A percentile compares a stretch with the other conserved stretches of the same genome.
These are phyloP conservation scores for Botryotinia convoluta DNA, from an alignment of 2,329 filamentous ascomycete genomes.

Conservation along the genomic window DNA sequence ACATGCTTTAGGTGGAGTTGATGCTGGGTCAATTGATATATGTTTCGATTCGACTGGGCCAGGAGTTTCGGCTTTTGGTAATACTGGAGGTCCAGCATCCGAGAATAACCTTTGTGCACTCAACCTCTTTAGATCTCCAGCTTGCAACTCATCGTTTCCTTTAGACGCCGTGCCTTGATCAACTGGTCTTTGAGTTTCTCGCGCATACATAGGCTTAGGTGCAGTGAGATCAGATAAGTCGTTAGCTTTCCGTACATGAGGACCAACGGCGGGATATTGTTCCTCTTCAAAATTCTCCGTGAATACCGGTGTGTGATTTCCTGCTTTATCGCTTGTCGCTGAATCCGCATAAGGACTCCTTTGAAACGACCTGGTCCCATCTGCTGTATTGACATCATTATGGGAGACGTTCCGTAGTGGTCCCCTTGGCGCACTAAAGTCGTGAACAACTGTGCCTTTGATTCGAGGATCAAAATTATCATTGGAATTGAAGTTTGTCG, in stretches of 20 bases:
- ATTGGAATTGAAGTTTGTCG: conserved; percentile 33
- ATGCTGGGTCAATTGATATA: conserved; percentile 32
- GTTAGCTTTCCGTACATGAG: conserved; percentile 38
- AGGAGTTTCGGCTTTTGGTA: conserved; percentile 28
- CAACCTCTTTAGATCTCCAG: conserved; percentile 17
- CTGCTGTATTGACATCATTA: conserved; percentile 28
- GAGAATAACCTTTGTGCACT: conserved; percentile 27
- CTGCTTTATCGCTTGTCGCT: conserved; percentile 29
- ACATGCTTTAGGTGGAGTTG: conserved; percentile 30
- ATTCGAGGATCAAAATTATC: conserved; percentile 61
- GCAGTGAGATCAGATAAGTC: conserved; percentile 37
- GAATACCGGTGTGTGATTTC: conserved; percentile 53
- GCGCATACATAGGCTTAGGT: conserved; percentile 35
- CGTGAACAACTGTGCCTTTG: conserved; percentile 61
- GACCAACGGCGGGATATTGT: conserved; percentile 39
- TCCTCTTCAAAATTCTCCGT: conserved; percentile 54
- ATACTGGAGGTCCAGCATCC: conserved; percentile 31
- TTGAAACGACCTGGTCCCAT: conserved; percentile 25
- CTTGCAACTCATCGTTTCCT: conserved; percentile 30
- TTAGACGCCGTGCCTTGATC: conserved; percentile 26
- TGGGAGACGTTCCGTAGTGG: conserved; percentile 44
- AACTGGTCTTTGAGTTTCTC: conserved; percentile 28
- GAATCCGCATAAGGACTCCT: conserved; percentile 24
- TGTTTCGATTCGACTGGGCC: conserved; percentile 24
- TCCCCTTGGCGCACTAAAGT: conserved; percentile 59